Base-by-base conservation (phyloP, 345 rosid species). In the Limnanthes douglasii region DNA sequence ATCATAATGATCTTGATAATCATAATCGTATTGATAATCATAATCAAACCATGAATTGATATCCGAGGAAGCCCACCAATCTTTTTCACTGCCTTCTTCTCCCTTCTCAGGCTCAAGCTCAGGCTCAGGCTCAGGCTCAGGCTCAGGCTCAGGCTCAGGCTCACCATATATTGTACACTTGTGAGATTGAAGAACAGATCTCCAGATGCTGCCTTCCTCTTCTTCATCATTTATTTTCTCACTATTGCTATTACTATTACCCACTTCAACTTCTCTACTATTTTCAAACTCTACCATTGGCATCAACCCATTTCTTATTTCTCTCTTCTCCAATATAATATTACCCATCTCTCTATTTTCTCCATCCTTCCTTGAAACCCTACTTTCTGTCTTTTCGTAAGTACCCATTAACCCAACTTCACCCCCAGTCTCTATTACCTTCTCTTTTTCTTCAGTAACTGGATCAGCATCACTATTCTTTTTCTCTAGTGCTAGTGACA, bases 361-460 rank as follows among this genome's bases (percentile, higher is more conserved):
- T 85, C 85, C 7, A 73, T 56, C 93, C 95, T 75, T 43, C 69
- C 82, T 22, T 65, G 61, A 18, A 79, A 75, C 54, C 65, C 86
- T 51, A 65, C 40, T n/a, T 24, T 31, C 27, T 67, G n/a, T 70
- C 52, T 45, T 50, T 36, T 50, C 60, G 0, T 26, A 44, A 16
- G 16, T 17, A 12, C 32, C 30, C 11, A 29, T 34, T 18, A 28
- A 18, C 12, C 35, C 31, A 15, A 7, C 52, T 0, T 44, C 44
- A 21, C 12, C 26, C 21, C 40, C 43, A 38, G 25, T 42, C 15
- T 45, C 57, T 25, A 2, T 2, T 20, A 43, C 18, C 20, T 11
- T 39, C 43, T 34, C 47, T 14, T 36, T 4, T n/a, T 32, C 6
- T 10, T 13, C 17, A 5, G 19, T 0, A 19, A 10, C 12, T 39